Conservation (phyloP, 169 alveolate genomes). For the Plasmodium coatneyi region DNA sequence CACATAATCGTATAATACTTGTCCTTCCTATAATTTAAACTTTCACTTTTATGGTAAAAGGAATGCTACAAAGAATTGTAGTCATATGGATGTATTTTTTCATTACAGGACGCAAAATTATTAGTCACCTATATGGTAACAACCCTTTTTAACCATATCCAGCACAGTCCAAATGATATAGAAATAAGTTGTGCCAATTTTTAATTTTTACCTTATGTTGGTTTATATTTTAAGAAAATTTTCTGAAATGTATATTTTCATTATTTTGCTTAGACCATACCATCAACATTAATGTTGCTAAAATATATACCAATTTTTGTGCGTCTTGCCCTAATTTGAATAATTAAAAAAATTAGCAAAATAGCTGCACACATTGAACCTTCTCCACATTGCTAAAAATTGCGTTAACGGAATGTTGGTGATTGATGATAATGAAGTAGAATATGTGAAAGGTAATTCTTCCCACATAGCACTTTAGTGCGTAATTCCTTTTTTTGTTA, state of each 20-base stretch:
- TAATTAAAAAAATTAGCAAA: background rate
- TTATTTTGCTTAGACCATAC: background rate
- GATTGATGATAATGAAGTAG: background rate
- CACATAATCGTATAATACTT: background rate
- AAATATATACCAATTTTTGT: background rate
- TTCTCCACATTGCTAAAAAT: background rate
- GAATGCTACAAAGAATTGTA: background rate
- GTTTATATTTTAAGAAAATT: background rate
- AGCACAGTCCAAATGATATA: background rate
- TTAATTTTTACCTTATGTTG: background rate
- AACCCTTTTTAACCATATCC: background rate
- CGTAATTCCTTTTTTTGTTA: background rate
- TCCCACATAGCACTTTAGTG: background rate
- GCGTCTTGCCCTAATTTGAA: background rate
- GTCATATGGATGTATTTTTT: background rate
- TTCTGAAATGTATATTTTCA: background rate
- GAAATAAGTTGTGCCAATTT: background rate
- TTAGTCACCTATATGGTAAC: background rate
- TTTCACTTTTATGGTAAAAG: background rate
- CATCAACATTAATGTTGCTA: background rate
- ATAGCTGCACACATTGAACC: background rate
- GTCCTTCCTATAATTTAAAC: background rate
- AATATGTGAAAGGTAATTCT: background rate
- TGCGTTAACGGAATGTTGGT: background rate
- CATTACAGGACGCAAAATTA: background rate